phyloP scores from a whole-genome alignment of 2,329 filamentous ascomycete genomes.

The Sclerotinia borealis region DNA sequence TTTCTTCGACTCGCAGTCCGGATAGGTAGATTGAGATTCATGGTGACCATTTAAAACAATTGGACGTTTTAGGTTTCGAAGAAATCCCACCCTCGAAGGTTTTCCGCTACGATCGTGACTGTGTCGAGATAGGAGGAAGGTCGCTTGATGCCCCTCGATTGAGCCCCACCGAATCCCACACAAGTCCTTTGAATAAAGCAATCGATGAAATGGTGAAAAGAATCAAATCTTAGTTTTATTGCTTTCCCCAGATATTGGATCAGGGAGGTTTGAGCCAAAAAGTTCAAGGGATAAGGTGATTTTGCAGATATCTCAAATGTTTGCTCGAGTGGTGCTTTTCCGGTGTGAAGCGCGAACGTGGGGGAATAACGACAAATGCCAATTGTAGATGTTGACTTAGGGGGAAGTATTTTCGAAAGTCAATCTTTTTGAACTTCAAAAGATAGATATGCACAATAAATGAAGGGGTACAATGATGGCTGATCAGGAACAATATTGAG shows the following conservation, averaged over 20 bases:
- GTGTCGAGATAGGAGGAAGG: not conserved
- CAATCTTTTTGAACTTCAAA: not conserved
- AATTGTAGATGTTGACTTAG: not conserved
- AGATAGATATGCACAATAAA: not conserved
- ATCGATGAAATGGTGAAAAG: not conserved
- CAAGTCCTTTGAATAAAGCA: not conserved
- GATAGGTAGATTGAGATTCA: constrained; percentile 33
- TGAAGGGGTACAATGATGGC: not conserved
- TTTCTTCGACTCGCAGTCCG: constrained; percentile 26
- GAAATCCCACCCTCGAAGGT: constrained; percentile 14
- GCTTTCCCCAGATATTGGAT: not conserved
- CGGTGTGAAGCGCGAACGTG: not conserved
- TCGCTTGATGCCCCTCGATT: constrained; percentile 5
- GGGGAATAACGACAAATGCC: not conserved
- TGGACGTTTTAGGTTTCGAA: not conserved
- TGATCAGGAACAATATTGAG: not conserved
- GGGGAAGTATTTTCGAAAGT: not conserved
- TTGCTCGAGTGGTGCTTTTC: not conserved
- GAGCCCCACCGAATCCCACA: not conserved
- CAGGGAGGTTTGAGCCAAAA: not conserved
- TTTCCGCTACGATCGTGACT: not conserved
- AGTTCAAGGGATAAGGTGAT: not conserved
- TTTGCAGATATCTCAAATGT: not conserved
- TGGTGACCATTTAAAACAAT: constrained; percentile 16
- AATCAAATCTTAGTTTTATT: not conserved